Conservation (phyloP, 331 rosid species). For the Pyracantha coccinea region DNA sequence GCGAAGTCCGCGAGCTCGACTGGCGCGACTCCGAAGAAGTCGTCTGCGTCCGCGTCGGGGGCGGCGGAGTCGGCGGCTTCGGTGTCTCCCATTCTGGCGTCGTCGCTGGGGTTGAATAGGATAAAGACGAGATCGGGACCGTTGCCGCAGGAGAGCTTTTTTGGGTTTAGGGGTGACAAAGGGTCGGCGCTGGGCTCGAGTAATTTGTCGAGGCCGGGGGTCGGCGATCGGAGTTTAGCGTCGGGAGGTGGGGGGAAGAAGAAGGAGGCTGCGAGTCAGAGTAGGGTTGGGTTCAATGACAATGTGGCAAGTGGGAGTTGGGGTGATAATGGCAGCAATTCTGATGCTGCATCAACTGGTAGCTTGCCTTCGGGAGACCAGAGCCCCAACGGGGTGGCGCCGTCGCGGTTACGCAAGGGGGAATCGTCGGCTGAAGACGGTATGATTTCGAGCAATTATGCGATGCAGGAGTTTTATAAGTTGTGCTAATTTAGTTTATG, state of each 20-base stretch:
- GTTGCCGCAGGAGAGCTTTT: constrained; percentile 93
- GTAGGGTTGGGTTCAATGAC: constrained; percentile 41
- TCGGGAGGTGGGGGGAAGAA: constrained; percentile 43
- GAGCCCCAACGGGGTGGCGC: constrained; percentile 50
- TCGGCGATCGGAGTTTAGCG: constrained; percentile 13
- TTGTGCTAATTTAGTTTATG: background rate
- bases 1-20: constrained; percentile 11
- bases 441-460: constrained; percentile 5
- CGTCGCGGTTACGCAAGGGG: constrained; percentile 57
- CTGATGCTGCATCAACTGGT: constrained; percentile 46
- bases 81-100: constrained; percentile 89
- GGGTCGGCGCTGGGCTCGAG: constrained; percentile 48
- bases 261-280: constrained; percentile 40
- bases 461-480: background rate
- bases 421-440: constrained; percentile 70
- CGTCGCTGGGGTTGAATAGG: constrained; percentile 80
- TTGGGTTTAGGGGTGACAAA: constrained; percentile 65
- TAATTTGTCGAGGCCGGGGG: constrained; percentile 50
- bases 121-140: constrained; percentile 99
- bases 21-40: constrained; percentile 23
- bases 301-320: constrained; percentile 28
- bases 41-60: background rate
- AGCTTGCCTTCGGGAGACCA: constrained; percentile 49
- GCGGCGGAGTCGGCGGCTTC: constrained; percentile 23
- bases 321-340: constrained; percentile 51